A percentile compares a stretch with the other conserved stretches of the same genome.
These are phyloP conservation scores for Globomyces pollinis-pini DNA, from an alignment of 192 early-diverging fungal species.

Conservation along the genomic window DNA sequence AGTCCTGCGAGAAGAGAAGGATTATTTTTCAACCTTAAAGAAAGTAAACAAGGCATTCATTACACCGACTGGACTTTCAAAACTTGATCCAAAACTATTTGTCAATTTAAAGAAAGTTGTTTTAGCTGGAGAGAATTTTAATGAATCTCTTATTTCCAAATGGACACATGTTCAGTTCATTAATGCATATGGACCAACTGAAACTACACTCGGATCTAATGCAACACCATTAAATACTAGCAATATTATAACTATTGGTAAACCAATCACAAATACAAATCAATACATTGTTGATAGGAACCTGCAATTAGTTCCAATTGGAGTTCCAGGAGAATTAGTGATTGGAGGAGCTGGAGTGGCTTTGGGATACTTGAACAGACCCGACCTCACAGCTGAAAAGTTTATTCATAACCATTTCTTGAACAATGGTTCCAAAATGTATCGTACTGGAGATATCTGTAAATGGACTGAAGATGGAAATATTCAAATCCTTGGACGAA, in stretches of 20 bases:
- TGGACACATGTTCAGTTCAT: slow-evolving; percentile 3
- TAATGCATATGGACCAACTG: slow-evolving; percentile 10
- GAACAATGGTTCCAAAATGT: slow-evolving; percentile 7
- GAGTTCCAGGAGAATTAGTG: slow-evolving; percentile 26
- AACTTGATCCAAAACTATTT: slow-evolving; percentile 7
- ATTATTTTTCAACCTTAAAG: slow-evolving; percentile 5
- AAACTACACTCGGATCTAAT: slow-evolving; percentile 3
- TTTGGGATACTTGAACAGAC: slow-evolving; percentile 35
- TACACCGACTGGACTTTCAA: slow-evolving; percentile 7
- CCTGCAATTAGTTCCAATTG: slow-evolving; percentile 3
- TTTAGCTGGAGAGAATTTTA: slow-evolving; percentile 15
- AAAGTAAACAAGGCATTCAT: not conserved
- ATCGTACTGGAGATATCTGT: slow-evolving; percentile 22
- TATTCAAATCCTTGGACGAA: slow-evolving; percentile 26
- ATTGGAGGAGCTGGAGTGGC: slow-evolving; percentile 31
- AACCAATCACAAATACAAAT: slow-evolving; percentile 1
- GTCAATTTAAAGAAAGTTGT: slow-evolving; percentile 15
- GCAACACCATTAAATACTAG: not conserved
- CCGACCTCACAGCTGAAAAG: slow-evolving; percentile 22
- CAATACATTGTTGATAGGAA: not conserved
- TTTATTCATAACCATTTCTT: slow-evolving; percentile 25
- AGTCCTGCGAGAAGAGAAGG: not conserved
- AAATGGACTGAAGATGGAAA: slow-evolving; percentile 15
- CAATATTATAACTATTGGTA: not conserved
- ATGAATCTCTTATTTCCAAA: not conserved